These are phyloP conservation scores for Akanthomyces uredinophilus DNA, from an alignment of 2,329 filamentous ascomycete genomes.

Conservation along the genomic window DNA sequence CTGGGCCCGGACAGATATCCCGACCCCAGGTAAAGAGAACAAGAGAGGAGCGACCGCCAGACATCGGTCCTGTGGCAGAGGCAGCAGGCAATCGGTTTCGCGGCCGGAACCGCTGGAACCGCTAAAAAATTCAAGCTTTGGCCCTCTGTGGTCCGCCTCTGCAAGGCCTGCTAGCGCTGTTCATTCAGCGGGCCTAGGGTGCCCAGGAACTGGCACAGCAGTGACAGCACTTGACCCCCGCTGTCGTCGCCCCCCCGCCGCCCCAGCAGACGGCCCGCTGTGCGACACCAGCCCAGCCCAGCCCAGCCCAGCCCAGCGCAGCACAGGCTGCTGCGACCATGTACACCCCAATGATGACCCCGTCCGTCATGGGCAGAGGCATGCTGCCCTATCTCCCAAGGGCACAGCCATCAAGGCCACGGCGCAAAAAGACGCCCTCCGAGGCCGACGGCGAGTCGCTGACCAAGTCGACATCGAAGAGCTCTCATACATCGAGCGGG, in stretches of 20 bases:
- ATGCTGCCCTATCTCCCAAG: constrained; percentile 4
- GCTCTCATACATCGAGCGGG: constrained; percentile 1
- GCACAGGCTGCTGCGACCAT: background rate
- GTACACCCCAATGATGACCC: constrained; percentile 8
- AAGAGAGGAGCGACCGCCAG: background rate
- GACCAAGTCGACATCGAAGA: background rate
- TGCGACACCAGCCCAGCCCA: background rate
- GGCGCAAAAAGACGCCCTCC: background rate
- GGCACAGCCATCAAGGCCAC: background rate
- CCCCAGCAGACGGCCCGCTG: background rate
- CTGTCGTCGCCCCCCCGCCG: background rate
- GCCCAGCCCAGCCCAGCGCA: too few relatives aligned
- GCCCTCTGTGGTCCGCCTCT: background rate
- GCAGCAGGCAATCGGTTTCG: background rate
- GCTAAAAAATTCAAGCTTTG: background rate
- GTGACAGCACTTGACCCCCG: background rate
- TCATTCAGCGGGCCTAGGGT: background rate
- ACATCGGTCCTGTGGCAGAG: too few relatives aligned
- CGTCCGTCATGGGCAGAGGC: background rate
- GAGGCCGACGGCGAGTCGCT: background rate
- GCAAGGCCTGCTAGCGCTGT: background rate
- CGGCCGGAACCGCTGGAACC: background rate
- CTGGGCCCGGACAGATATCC: background rate
- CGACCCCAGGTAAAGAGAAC: background rate
- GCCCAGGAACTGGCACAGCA: too few relatives aligned